Base-by-base conservation (phyloP, 2,329 filamentous ascomycete genomes). In the Berkeleyomyces rouxiae region DNA sequence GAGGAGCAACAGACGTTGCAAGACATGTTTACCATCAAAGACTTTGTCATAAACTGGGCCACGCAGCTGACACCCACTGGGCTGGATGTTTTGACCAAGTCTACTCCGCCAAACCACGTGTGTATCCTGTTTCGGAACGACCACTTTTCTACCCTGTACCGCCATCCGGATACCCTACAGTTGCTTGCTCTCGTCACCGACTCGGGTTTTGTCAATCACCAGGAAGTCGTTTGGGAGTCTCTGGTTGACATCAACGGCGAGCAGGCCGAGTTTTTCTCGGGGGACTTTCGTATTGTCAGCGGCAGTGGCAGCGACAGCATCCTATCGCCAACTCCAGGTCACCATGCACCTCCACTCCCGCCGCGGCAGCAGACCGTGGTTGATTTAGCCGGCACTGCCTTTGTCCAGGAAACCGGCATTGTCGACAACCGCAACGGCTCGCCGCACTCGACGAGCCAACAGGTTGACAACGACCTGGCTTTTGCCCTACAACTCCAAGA, bases 41-140 rank as follows among this genome's bases (percentile, higher is more conserved):
- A 82, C 1, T 99, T 96, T 67, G 76, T 96, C n/a, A 75, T 78
- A 3, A 79, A 78, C 1, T 91, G 89, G 65, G 86, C 90, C 0
- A 97, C 93, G 0, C 93, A 99, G 69, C 76, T 99, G 31, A 96
- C 93, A 0, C 77, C 82, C 0, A 87, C 86, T 72, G 93, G 93
- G 0, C 78, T 99, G 2, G 81, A 87, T 46, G 82, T 87, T 1
- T 84, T 97, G 46, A 80, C 79, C 0, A 81, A 82, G 59, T 84
- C 81, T 4, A 79, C 96, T 63, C 76, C 80, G 10, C 86, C 90
- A 0, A 92, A 90, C 1, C 83, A 87, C 1, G 82, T 96, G 66
- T 89, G 89, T 0, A 97, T 99, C 59, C 74, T 99, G 1, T 99
- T 99, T 76, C 83, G 93, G 36, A 99, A 99, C 69, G 92, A 99